Evolutionary conservation across 768 basidiomycete species (phyloP).

Genomic region (Lactarius sanguifluus): DNA sequence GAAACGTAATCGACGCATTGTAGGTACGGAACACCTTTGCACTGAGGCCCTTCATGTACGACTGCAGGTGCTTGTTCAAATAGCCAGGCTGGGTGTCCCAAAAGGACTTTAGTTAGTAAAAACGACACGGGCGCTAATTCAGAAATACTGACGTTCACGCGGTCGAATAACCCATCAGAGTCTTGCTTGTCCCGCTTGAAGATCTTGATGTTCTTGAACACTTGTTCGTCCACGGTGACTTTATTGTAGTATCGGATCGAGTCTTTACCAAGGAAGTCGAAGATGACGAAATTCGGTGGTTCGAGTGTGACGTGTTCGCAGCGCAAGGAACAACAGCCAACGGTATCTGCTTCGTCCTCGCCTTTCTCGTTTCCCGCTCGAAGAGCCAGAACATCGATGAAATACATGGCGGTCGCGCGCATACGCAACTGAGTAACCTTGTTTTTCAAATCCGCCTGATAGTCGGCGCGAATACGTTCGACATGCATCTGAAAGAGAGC

Average conservation of each 20-base stretch:
- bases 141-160: conserved; percentile 71
- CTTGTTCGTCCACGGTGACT: conserved; percentile 84
- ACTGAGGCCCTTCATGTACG: conserved; percentile 96
- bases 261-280: conserved; percentile 99
- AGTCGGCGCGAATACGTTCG: conserved; percentile 87
- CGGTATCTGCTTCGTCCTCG: conserved; percentile 98
- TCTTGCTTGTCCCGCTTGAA: conserved; percentile 94
- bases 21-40: conserved; percentile 99
- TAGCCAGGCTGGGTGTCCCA: conserved; percentile 59
- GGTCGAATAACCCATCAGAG: conserved; percentile 90
- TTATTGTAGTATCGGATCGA: conserved; percentile 96
- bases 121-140: background rate
- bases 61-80: conserved; percentile 89
- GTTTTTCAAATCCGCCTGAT: conserved; percentile 75
- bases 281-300: conserved; percentile 82
- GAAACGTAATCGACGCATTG: conserved; percentile 97
- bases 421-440: conserved; percentile 96
- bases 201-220: conserved; percentile 97
- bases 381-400: conserved; percentile 95
- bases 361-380: conserved; percentile 99
- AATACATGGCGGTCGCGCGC: conserved; percentile 98
- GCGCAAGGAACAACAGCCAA: conserved; percentile 96
- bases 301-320: conserved; percentile 95
- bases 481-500: conserved; percentile 67
- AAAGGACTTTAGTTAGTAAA: background rate